Percentiles rank a stretch among this genome's conserved stretches.
Evolutionary conservation across 2,329 filamentous ascomycete genomes (phyloP).

Genomic region (Dactylellina haptotyla): DNA sequence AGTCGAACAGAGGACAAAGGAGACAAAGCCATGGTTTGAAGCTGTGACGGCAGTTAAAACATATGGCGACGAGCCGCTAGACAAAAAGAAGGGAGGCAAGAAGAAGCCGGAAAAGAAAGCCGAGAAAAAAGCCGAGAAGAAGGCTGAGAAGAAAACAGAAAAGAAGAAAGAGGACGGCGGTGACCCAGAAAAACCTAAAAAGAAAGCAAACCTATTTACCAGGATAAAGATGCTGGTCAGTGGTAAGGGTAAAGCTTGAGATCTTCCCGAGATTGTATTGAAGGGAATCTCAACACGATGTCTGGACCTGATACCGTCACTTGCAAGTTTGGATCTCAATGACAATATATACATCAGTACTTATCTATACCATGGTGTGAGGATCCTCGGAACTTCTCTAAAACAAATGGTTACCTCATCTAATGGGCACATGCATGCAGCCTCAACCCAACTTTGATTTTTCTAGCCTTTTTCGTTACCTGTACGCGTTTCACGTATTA

Average conservation of each 20-base stretch:
- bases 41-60: not conserved
- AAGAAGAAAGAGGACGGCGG: not conserved
- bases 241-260: not conserved
- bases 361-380: too few relatives aligned
- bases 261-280: not conserved
- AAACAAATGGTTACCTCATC: too few relatives aligned
- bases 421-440: too few relatives aligned
- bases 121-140: slow-evolving; percentile 7
- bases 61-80: slow-evolving; percentile 6
- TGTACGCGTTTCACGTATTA: too few relatives aligned
- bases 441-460: too few relatives aligned
- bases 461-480: too few relatives aligned
- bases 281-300: too few relatives aligned
- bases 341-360: too few relatives aligned
- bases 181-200: not conserved
- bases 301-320: too few relatives aligned
- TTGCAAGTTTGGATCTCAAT: too few relatives aligned
- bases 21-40: slow-evolving; percentile 7
- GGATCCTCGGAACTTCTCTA: too few relatives aligned
- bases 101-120: slow-evolving; percentile 5
- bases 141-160: not conserved
- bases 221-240: slow-evolving; percentile 5
- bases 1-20: not conserved
- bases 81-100: not conserved
- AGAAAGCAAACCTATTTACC: not conserved